Evolutionary conservation across 1,284 basidiomycete genomes (phyloP), one percentile per base, ranked within the genome.

Genomic region (Erythrobasidium hasegawianum): DNA sequence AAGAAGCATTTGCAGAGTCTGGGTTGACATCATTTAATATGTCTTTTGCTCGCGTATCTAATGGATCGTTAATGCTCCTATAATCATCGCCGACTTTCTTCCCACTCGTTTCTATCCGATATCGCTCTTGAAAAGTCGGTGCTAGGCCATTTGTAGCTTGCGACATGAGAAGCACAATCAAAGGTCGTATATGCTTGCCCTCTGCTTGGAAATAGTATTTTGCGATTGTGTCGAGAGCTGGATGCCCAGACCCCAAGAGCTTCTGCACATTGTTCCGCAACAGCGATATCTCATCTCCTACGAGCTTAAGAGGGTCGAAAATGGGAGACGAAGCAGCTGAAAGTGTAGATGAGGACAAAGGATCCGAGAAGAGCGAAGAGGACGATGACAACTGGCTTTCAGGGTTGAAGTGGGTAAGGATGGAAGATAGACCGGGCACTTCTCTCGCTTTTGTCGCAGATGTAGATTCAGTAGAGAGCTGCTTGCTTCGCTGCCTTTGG

Each of bases 161-260:
- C 33, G 88, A 82, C 79, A 97, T 91, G 55, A 98, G 84, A 29
- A 98, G 83, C 33, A 97, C 89, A 50, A 97, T 83, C 70, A 95
- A 81, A 0, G 95, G 93, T 14, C 95, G 85, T 24, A 97, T 83
- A 75, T 97, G 92, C 76, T 96, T 96, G 2, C 81, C 81, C 67
- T 80, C 79, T 22, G 90, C 88, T 68, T 89, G 81, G 77, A 97
- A 96, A 80, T 97, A 97, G 79, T 93, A 96, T 72, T 91, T 86
- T 2, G 94, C 92, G 69, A 97, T 87, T 64, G 88, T 84, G 70
- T 88, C 86, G 64, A 98, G 85, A 1, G 86, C 85, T 1, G 92
- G 89, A 77, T 97, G 90, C 10, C 90, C 88, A 1, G 89, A 88
- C 27, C 92, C 93, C 11, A 98, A 83, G 45, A 98, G 82, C 69